phyloP scores from a whole-genome alignment of 306 rosid species.

The Glycine soja region DNA sequence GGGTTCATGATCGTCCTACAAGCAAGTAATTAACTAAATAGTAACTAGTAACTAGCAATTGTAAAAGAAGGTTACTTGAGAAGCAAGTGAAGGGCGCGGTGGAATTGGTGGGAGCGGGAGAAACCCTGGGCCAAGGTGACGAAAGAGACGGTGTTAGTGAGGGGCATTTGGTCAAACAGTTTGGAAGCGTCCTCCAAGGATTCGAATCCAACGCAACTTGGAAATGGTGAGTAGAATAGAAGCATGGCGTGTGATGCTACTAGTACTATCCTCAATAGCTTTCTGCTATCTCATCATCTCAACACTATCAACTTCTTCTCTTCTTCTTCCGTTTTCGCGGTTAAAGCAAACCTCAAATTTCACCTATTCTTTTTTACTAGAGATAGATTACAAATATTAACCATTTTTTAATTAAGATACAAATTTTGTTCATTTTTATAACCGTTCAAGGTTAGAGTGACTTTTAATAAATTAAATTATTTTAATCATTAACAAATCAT shows the following conservation, averaged over 20 bases:
- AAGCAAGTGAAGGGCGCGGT: constrained; percentile 37
- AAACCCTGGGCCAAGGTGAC: constrained; percentile 48
- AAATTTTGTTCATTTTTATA: too few species aligned
- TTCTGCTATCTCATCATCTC: neutral
- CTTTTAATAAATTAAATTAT: too few species aligned
- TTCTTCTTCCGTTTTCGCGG: neutral
- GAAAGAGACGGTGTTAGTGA: constrained; percentile 38
- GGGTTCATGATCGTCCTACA: too few species aligned
- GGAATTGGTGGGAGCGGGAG: constrained; percentile 25
- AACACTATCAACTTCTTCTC: neutral
- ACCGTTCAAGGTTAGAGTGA: too few species aligned
- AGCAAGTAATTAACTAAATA: too few species aligned
- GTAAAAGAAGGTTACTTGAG: constrained; percentile 1
- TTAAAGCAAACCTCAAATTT: too few species aligned
- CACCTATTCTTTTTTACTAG: too few species aligned
- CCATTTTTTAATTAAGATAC: too few species aligned
- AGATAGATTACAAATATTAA: too few species aligned
- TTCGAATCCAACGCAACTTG: constrained; percentile 14
- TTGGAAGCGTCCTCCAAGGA: constrained; percentile 38
- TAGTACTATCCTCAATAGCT: neutral
- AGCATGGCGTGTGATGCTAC: neutral
- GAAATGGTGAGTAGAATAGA: neutral
- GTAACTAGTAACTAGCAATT: neutral
- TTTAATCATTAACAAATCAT: too few species aligned
- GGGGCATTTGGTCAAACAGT: constrained; percentile 50